Percentiles rank a stretch among this genome's conserved stretches.
phyloP scores from a whole-genome alignment of 78 protist species.

The Emiliania huxleyi region DNA sequence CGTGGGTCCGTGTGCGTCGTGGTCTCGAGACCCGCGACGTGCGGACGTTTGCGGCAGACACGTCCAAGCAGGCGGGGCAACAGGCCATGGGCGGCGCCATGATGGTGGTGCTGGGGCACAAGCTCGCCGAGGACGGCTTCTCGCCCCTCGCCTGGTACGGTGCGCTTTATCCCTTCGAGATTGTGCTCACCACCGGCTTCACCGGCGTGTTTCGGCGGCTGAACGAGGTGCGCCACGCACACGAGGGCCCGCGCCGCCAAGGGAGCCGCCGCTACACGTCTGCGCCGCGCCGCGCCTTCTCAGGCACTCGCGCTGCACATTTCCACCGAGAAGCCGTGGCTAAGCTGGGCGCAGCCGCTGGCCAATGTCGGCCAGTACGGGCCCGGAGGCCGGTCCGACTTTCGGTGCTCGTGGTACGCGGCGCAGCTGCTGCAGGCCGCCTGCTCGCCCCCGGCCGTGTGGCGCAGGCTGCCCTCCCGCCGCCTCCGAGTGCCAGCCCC shows the following conservation, averaged over 20 bases:
- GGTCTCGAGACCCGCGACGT: not conserved
- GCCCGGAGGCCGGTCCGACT: not conserved
- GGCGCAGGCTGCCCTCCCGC: too few relatives aligned
- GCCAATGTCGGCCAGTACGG: not conserved
- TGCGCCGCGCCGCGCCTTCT: too few relatives aligned
- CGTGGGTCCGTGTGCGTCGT: not conserved
- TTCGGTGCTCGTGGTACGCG: not conserved
- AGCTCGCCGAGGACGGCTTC: not conserved
- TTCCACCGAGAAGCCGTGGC: not conserved
- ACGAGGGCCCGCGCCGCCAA: too few relatives aligned
- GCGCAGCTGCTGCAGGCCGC: not conserved
- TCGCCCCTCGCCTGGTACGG: not conserved
- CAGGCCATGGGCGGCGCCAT: not conserved
- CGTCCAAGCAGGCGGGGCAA: not conserved
- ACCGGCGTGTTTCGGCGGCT: not conserved
- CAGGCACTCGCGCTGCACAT: not conserved
- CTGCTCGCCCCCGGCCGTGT: too few relatives aligned
- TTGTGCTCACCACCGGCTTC: not conserved
- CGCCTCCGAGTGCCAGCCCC: too few relatives aligned
- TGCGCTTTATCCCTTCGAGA: not conserved
- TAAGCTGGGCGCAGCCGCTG: not conserved
- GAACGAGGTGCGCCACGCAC: too few relatives aligned
- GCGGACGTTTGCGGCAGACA: not conserved
- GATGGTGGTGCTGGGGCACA: not conserved
- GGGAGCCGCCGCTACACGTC: too few relatives aligned